Evolutionary conservation across 768 basidiomycete species (phyloP).

Genomic region (Podaxis sp.): DNA sequence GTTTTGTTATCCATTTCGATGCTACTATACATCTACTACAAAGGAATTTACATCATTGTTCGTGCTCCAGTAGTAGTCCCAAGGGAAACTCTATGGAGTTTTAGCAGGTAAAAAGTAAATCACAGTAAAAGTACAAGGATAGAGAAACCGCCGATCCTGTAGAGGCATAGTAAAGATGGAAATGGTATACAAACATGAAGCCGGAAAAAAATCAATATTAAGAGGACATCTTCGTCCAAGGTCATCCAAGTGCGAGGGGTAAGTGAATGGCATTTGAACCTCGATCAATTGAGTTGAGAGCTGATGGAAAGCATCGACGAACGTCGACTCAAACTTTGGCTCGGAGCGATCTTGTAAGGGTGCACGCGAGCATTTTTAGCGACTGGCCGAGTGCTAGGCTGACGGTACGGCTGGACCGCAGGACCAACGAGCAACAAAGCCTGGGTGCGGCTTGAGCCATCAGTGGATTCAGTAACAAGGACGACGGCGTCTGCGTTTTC

Average conservation of each 20-base stretch:
- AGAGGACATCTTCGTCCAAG: background rate
- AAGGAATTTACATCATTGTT: background rate
- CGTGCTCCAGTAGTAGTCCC: background rate
- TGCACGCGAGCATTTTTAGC: conserved; percentile 46
- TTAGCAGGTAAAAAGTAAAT: background rate
- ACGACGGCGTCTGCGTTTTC: conserved; percentile 52
- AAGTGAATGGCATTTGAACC: background rate
- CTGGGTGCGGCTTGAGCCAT: conserved; percentile 6
- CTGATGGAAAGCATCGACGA: conserved; percentile 4
- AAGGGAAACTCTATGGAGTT: background rate
- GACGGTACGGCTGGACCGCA: conserved; percentile 41
- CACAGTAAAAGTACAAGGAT: background rate
- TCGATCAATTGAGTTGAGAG: background rate
- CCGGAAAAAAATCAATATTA: background rate
- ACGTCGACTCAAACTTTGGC: conserved; percentile 1
- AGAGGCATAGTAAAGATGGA: background rate
- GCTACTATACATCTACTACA: conserved; percentile 3
- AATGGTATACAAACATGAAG: background rate
- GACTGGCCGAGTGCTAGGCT: conserved; percentile 29
- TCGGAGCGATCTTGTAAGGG: conserved; percentile 37
- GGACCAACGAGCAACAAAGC: conserved; percentile 48
- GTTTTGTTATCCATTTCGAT: background rate
- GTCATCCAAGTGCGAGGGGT: background rate
- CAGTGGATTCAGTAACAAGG: conserved; percentile 31
- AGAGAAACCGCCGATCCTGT: background rate